These are phyloP conservation scores for Sordaria brevicollis DNA, from an alignment of 495 filamentous ascomycete species.

Conservation along the genomic window DNA sequence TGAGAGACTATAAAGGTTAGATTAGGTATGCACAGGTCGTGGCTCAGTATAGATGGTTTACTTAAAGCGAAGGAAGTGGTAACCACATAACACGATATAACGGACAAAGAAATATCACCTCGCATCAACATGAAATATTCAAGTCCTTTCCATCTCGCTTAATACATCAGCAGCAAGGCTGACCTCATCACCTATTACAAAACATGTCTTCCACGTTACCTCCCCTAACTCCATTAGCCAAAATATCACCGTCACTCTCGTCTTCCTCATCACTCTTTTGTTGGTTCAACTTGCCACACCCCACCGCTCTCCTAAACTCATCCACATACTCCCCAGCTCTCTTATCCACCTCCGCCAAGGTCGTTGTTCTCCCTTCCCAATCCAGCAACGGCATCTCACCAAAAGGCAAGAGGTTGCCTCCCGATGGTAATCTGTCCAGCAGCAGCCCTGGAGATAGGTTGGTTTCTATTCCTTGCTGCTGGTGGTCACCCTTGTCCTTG, in stretches of 20 bases:
- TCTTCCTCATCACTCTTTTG: slow-evolving; percentile 10
- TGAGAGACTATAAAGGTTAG: too few species aligned
- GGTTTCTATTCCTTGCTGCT: too few species aligned
- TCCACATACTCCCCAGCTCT: slow-evolving; percentile 28
- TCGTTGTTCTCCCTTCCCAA: slow-evolving; percentile 30
- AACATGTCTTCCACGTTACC: slow-evolving; percentile 14
- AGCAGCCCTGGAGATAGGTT: slow-evolving; percentile 18
- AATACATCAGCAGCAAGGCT: background rate
- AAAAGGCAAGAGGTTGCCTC: slow-evolving; percentile 24
- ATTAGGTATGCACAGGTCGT: too few species aligned
- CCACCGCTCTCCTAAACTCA: slow-evolving; percentile 28
- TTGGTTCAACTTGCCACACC: slow-evolving; percentile 19
- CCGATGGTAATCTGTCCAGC: slow-evolving; percentile 27
- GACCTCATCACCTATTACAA: slow-evolving; percentile 8
- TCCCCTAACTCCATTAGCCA: background rate
- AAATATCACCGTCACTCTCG: slow-evolving; percentile 23
- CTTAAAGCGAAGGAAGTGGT: too few species aligned
- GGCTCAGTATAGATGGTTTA: too few species aligned
- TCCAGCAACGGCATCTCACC: slow-evolving; percentile 28
- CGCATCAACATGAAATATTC: background rate
- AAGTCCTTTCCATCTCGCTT: background rate
- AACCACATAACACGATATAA: background rate
- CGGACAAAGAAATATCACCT: background rate
- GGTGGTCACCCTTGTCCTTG: background rate
- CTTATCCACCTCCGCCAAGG: slow-evolving; percentile 21